A percentile compares a stretch with the other conserved stretches of the same genome.
Evolutionary conservation across 140 eudicot genomes (phyloP).

Genomic region (Bidens hawaiensis): DNA sequence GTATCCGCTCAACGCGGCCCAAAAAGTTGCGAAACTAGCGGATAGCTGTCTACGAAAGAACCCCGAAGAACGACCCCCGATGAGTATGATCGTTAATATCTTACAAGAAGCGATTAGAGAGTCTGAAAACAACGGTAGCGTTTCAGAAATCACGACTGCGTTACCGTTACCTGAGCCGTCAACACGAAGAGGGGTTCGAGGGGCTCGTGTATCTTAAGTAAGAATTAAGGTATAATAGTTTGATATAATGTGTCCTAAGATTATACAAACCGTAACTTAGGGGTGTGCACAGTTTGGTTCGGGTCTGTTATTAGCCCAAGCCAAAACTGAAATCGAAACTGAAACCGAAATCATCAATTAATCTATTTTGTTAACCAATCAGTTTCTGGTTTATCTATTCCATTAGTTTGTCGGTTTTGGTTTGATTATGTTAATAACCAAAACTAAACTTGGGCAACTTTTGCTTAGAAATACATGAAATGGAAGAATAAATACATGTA

Average conservation of each 20-base stretch:
- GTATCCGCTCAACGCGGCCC: constrained; percentile 52
- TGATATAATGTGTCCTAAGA: background rate
- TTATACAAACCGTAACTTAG: no score
- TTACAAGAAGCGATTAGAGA: constrained; percentile 62
- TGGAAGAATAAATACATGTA: no score
- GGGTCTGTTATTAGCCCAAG: no score
- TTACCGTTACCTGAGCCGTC: constrained; percentile 32
- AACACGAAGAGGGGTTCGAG: constrained; percentile 20
- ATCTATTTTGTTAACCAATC: no score
- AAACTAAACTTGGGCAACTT: no score
- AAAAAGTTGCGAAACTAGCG: constrained; percentile 68
- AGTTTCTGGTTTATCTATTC: no score
- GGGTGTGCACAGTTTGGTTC: no score
- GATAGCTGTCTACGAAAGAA: constrained; percentile 66
- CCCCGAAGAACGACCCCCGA: constrained; percentile 62
- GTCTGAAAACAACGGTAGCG: constrained; percentile 31
- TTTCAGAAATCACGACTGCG: constrained; percentile 3
- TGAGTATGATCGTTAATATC: constrained; percentile 57
- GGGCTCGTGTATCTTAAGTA: constrained; percentile 18
- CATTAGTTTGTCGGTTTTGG: no score
- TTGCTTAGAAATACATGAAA: no score
- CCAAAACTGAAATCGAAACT: no score
- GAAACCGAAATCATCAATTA: no score
- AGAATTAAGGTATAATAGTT: background rate
- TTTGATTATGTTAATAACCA: no score